Conservation (phyloP, 805 yeast species). For the Metschnikowia noctiluminum region DNA sequence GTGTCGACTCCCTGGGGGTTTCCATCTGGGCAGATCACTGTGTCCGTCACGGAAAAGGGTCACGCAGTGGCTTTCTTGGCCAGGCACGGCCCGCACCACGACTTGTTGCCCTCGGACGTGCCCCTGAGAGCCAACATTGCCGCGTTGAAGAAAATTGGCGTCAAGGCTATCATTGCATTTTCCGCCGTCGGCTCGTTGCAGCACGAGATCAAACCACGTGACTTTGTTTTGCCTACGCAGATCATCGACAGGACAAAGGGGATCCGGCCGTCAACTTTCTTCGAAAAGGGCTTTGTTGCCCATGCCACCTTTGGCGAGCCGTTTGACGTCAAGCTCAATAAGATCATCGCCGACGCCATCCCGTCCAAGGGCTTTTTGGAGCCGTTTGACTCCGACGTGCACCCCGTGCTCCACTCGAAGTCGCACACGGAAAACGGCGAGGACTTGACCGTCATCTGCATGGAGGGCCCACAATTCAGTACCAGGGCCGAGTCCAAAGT, state of each 20-base stretch:
- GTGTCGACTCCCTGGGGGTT: slow-evolving; percentile 95
- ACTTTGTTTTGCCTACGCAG: slow-evolving; percentile 95
- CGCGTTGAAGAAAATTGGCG: slow-evolving; percentile 85
- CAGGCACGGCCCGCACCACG: slow-evolving; percentile 91
- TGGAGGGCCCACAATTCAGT: slow-evolving; percentile 99
- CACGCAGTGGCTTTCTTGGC: slow-evolving; percentile 91
- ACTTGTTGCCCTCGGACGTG: slow-evolving; percentile 85
- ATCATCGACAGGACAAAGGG: slow-evolving; percentile 97
- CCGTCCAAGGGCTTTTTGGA: slow-evolving; percentile 48
- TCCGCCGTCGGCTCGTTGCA: slow-evolving; percentile 95
- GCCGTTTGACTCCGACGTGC: slow-evolving; percentile 42
- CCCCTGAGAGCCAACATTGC: slow-evolving; percentile 95
- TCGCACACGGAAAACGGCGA: slow-evolving; percentile 52
- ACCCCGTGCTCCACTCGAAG: slow-evolving; percentile 60
- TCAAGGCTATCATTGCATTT: slow-evolving; percentile 84
- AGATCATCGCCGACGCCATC: slow-evolving; percentile 53
- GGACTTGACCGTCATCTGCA: slow-evolving; percentile 84
- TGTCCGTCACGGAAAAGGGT: slow-evolving; percentile 72
- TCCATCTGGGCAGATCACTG: slow-evolving; percentile 91
- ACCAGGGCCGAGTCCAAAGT: slow-evolving; percentile 93
- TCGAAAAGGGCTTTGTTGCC: slow-evolving; percentile 91
- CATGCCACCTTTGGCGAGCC: slow-evolving; percentile 98
- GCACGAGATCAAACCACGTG: slow-evolving; percentile 86
- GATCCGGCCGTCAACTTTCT: slow-evolving; percentile 82
- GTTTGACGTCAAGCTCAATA: slow-evolving; percentile 71